phyloP scores from a whole-genome alignment of 192 early-diverging fungal species.

The Glomus cerebriforme region DNA sequence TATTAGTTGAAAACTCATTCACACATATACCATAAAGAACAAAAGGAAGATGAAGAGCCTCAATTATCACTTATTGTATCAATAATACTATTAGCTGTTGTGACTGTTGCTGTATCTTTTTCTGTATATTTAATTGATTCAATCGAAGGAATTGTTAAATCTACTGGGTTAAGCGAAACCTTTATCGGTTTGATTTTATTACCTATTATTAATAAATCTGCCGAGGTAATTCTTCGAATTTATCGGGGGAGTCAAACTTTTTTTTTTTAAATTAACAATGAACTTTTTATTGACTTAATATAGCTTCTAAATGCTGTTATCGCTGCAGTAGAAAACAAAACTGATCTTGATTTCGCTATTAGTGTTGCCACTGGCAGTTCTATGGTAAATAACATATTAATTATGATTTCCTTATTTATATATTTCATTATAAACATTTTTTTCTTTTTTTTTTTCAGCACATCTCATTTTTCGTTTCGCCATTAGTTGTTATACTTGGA shows the following conservation, averaged over 20 bases:
- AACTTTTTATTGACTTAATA: slow-evolving; percentile 18
- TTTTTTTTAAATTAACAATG: not conserved
- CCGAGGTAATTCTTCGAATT: slow-evolving; percentile 40
- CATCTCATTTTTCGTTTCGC: slow-evolving; percentile 80
- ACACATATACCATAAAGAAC: not conserved
- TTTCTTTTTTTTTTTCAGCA: slow-evolving; percentile 44
- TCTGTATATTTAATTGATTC: slow-evolving; percentile 85
- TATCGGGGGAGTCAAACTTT: too few species aligned
- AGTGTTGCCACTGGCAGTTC: slow-evolving; percentile 86
- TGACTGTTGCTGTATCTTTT: slow-evolving; percentile 72
- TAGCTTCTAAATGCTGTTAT: slow-evolving; percentile 78
- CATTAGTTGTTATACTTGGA: slow-evolving; percentile 71
- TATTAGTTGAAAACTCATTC: not conserved
- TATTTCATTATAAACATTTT: not conserved
- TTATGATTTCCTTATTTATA: not conserved
- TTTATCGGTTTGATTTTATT: slow-evolving; percentile 92
- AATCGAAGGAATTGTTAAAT: slow-evolving; percentile 75
- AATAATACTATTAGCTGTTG: slow-evolving; percentile 52
- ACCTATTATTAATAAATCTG: slow-evolving; percentile 89
- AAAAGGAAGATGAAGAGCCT: slow-evolving; percentile 62
- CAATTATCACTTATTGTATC: slow-evolving; percentile 51
- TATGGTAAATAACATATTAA: slow-evolving; percentile 40
- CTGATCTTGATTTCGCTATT: slow-evolving; percentile 75
- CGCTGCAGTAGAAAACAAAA: slow-evolving; percentile 82
- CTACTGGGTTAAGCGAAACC: slow-evolving; percentile 70